These are phyloP conservation scores for Penicillium pulvis DNA, from an alignment of 495 filamentous ascomycete genomes.

Conservation along the genomic window DNA sequence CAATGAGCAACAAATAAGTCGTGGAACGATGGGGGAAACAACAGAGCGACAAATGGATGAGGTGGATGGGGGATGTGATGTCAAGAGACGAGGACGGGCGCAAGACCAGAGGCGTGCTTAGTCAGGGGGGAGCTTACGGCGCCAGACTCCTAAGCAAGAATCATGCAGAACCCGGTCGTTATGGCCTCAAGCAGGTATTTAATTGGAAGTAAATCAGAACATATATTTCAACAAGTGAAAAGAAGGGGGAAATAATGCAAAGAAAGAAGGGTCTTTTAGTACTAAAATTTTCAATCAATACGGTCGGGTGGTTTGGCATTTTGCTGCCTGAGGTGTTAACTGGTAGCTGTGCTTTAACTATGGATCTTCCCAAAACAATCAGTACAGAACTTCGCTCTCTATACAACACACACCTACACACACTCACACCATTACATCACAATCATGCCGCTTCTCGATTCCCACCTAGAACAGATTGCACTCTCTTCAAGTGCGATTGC, in stretches of 20 bases:
- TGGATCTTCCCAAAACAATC: slow-evolving; percentile 1
- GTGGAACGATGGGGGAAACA: slow-evolving; percentile 25
- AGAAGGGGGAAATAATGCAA: neutral
- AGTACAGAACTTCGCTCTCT: neutral
- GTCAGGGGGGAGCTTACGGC: slow-evolving; percentile 42
- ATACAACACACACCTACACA: neutral
- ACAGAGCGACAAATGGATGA: slow-evolving; percentile 36
- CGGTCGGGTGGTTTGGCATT: slow-evolving; percentile 6
- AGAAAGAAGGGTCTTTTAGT: neutral
- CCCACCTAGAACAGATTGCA: slow-evolving; percentile 88
- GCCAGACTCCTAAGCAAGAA: neutral
- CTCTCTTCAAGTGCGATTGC: slow-evolving; percentile 81
- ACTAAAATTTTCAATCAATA: neutral
- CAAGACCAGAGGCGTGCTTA: slow-evolving; percentile 43
- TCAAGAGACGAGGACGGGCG: slow-evolving; percentile 47
- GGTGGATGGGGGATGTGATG: slow-evolving; percentile 51
- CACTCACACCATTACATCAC: neutral
- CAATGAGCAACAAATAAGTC: slow-evolving; percentile 20
- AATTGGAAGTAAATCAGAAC: neutral
- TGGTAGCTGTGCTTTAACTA: neutral
- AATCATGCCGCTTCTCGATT: slow-evolving; percentile 74
- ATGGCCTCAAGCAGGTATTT: too few species aligned
- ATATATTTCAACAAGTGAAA: neutral
- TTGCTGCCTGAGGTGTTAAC: slow-evolving; percentile 30
- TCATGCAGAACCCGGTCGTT: slow-evolving; percentile 1